Evolutionary conservation across 306 rosid genomes (phyloP), one percentile per base, ranked within the genome.

Genomic region (Sphenostylis stenocarpa): DNA sequence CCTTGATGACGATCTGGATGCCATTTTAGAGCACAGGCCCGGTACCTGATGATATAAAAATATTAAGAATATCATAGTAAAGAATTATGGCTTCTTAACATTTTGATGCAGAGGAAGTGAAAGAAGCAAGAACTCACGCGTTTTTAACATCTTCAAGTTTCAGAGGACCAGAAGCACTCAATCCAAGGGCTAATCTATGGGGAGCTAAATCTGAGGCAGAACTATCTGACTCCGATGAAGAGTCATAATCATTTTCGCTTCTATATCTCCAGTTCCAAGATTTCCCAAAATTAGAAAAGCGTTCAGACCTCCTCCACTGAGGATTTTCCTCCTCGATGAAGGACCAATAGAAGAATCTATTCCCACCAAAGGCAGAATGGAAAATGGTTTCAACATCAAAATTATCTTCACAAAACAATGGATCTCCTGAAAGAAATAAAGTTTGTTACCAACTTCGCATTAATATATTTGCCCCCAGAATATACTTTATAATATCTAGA

Each of bases 1-100:
- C 97, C 94, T 61, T 86, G 94, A 78, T 93, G 96, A 17, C 97
- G 96, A 85, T 93, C 94, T 0, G 97, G 97, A 79, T 93, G 97
- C 96, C 96, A 93, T 84, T 90, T 90, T 48, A 90, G 80, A 2
- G 97, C 97, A 78, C 94, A 93, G 11, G 67, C 36, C 74, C 92
- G 87, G 78, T 90, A 93, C 26, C 97, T 93, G 81, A 49, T 70
- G 70, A 66, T 11, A 24, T 7, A 62, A 62, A 55, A 28, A 62
- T 5, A 52, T 57, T 61, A 58, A 23, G 48, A 51, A 43, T 33
- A 31, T 10, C 13, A 3, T 14, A 10, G 48, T 20, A 48, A 26
- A 44, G 21, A 19, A 67, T 56, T 21, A 20, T 16, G 60, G 43
- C 71, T 69, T 29, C 44, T 61, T 57, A 48, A 58, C 10, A 47